Conservation (phyloP, 495 filamentous ascomycete species). For the Margaritispora aquatica region DNA sequence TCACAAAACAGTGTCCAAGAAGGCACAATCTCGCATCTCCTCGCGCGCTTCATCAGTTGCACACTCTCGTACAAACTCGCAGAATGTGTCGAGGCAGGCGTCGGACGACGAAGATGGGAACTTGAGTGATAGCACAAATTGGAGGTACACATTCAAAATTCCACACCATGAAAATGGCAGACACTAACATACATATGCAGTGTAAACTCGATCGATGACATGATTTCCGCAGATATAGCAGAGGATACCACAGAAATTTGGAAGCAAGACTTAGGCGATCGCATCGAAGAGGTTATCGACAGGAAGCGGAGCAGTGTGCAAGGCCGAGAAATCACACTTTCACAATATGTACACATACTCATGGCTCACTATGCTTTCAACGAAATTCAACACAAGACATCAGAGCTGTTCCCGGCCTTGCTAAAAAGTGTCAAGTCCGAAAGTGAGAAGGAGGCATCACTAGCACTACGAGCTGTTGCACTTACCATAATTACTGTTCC, state of each 20-base stretch:
- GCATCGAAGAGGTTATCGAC: slow-evolving; percentile 77
- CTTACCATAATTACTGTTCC: slow-evolving; percentile 69
- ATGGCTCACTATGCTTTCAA: slow-evolving; percentile 67
- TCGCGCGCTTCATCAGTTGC: slow-evolving; percentile 52
- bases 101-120: slow-evolving; percentile 78
- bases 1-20: slow-evolving; percentile 87
- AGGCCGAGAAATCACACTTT: slow-evolving; percentile 68
- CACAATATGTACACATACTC: slow-evolving; percentile 63
- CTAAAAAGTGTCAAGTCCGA: slow-evolving; percentile 67
- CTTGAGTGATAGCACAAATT: slow-evolving; percentile 61
- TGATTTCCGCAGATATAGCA: slow-evolving; percentile 26
- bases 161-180: neutral
- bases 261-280: slow-evolving; percentile 60
- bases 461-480: slow-evolving; percentile 69
- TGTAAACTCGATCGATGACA: slow-evolving; percentile 37
- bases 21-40: slow-evolving; percentile 68
- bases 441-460: slow-evolving; percentile 60
- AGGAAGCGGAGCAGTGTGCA: slow-evolving; percentile 80
- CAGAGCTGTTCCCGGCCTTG: slow-evolving; percentile 66
- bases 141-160: slow-evolving; percentile 46
- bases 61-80: slow-evolving; percentile 51
- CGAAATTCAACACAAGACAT: slow-evolving; percentile 52
- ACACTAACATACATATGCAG: slow-evolving; percentile 17
- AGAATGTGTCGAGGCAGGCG: slow-evolving; percentile 53
- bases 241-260: slow-evolving; percentile 49